phyloP scores from a whole-genome alignment of 177 flowering plant genomes.

The Vitis hybrid region DNA sequence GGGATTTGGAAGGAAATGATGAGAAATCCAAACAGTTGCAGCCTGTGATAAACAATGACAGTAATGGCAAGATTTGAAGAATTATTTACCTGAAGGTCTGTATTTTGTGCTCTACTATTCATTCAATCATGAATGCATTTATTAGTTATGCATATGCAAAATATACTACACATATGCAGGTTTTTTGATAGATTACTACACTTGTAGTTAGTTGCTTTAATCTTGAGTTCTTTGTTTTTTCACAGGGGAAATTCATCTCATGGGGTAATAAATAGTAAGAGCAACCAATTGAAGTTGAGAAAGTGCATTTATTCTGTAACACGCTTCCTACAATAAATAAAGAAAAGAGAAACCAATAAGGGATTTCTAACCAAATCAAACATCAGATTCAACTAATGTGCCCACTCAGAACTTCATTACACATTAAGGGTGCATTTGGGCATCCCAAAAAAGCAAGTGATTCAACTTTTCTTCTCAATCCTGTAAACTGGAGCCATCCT shows the following conservation, averaged over 20 bases:
- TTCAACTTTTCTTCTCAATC: neutral
- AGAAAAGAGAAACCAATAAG: neutral
- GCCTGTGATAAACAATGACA: neutral
- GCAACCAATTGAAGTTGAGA: neutral
- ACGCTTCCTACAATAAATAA: neutral
- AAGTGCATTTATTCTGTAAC: neutral
- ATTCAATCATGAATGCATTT: too few relatives aligned
- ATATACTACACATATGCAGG: too few relatives aligned
- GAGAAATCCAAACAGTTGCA: conserved; percentile 22
- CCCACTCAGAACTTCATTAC: neutral
- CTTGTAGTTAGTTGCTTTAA: too few relatives aligned
- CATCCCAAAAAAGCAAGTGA: neutral
- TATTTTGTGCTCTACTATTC: neutral
- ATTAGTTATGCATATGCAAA: too few relatives aligned
- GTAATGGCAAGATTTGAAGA: conserved; percentile 16
- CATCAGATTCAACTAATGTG: neutral
- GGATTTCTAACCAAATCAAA: neutral
- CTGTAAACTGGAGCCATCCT: neutral
- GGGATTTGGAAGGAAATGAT: conserved; percentile 32
- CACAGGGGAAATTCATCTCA: neutral
- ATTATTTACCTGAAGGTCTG: neutral
- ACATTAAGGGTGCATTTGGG: neutral
- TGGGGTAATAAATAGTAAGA: neutral
- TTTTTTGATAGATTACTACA: too few relatives aligned
- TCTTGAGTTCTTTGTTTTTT: too few relatives aligned